Evolutionary conservation across 495 filamentous ascomycete genomes (phyloP).

Genomic region (Sporormia fimetaria): DNA sequence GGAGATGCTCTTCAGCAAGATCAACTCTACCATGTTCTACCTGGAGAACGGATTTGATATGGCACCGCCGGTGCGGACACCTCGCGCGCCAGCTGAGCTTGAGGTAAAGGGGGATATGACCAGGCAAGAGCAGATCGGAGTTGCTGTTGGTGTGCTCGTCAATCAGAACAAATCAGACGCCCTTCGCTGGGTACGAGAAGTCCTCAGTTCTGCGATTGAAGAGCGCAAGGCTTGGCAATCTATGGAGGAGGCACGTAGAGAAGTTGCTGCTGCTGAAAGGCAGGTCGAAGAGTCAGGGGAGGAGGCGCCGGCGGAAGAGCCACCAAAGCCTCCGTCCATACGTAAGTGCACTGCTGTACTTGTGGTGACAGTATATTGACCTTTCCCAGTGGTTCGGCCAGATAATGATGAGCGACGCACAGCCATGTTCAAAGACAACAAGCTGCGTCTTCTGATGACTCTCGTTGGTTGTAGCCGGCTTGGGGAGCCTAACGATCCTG

Average conservation of each 20-base stretch:
- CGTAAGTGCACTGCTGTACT: constrained; percentile 32
- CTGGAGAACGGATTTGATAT: constrained; percentile 85
- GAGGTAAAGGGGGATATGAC: constrained; percentile 63
- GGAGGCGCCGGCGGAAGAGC: constrained; percentile 16
- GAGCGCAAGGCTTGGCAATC: constrained; percentile 76
- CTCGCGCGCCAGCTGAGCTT: constrained; percentile 59
- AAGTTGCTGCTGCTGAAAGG: constrained; percentile 16
- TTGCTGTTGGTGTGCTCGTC: constrained; percentile 65
- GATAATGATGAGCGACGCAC: constrained; percentile 55
- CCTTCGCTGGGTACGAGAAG: constrained; percentile 69
- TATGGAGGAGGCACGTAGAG: constrained; percentile 46
- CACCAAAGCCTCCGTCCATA: constrained; percentile 33
- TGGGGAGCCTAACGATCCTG: constrained; percentile 55
- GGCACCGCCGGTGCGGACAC: constrained; percentile 50
- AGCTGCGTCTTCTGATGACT: constrained; percentile 76
- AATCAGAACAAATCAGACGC: constrained; percentile 63
- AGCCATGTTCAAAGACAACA: constrained; percentile 80
- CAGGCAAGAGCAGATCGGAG: constrained; percentile 56
- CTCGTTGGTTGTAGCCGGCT: constrained; percentile 61
- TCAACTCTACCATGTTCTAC: constrained; percentile 67
- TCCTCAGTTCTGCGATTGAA: constrained; percentile 51
- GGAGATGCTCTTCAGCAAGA: constrained; percentile 91
- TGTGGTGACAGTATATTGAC: constrained; percentile 9
- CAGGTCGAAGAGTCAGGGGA: constrained; percentile 34
- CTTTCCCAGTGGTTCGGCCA: constrained; percentile 47